Base-by-base conservation (phyloP, 73 alveolate species). In the Paramecium bursaria region DNA sequence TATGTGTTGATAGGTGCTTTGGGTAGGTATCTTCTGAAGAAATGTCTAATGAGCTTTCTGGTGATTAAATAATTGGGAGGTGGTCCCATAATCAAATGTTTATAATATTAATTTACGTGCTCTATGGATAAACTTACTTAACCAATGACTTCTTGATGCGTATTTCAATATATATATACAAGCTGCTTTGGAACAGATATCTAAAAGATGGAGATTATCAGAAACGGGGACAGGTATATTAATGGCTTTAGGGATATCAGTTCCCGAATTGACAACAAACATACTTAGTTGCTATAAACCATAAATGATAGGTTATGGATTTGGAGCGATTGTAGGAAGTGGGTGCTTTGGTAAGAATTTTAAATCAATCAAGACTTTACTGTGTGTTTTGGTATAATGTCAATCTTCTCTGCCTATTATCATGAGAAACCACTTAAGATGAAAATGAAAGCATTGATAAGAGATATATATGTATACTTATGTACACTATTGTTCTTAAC, bases 301-400 rank as follows among this genome's bases (percentile, higher is more conserved):
- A 1, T 67, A 42, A 3, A 31, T 42, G 22, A 67, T 67, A 1
- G 82, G 82, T 5, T 67, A 67, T 39, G 82, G 82, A 19, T 67
- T 67, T 39, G 82, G 82, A 35, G 55, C 82, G 7, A 67, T 67
- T 11, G 82, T 67, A 4, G 82, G 82, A n/a, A 67, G 82, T 35
- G 82, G 82, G 6, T 53, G 33, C 22, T 67, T 67, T 17, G 82
- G 82, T 67, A 67, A 39, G 1, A 3, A 35, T 0, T 1, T 42
- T 15, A 10, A 15, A 39, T 5, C 44, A 21, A 67, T 31, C 1
- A 21, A 67, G 82, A 67, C 55, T 67, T 67, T 42, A 67, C 82
- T 67, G 55, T 67, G 5, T 67, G 82, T 67, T 67, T 67, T 67
- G 82, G 82, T 10, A 39, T 67, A 25, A 67, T 67, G 82, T 67